Base-by-base conservation (phyloP, 345 rosid genomes). In the Sonneratia caseolaris region DNA sequence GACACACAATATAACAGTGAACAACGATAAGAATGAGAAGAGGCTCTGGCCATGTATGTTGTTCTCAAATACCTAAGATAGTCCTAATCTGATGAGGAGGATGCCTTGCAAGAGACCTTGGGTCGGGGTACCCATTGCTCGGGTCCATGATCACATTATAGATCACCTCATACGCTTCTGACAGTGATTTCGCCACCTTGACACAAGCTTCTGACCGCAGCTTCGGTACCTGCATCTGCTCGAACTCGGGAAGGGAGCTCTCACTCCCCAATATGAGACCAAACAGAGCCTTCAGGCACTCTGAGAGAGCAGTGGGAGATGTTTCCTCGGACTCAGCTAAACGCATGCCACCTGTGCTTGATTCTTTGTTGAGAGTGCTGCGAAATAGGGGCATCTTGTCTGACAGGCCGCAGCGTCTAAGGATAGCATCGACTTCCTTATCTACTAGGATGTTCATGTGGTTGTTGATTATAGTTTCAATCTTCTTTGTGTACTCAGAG, bases 21-120 rank as follows among this genome's bases (percentile, higher is more conserved):
- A 42, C 45, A 42, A 42, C 10, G 45, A 42, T 42, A 5, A 42
- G 10, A 42, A 42, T 42, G 45, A 42, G 45, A 4, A 42, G 45
- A 4, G 7, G 5, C 45, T 9, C 2, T 5, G 45, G 5, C 45
- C 45, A 42, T 42, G 45, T 42, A 42, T 42, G 7, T 9, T 42
- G 45, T 42, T 35, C 38, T 92, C 81, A 92, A 76, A 95, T 86
- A 61, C 99, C 99, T 75, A 95, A 79, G 72, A 95, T 92, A 80
- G 98, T 95, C 81, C 91, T 81, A 64, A 92, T 95, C 71, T 92
- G 99, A 78, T 89, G 92, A 0, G 97, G 99, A 73, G 97, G 98
- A 80, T 95, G 97, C 82, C 97, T 86, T 0, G 89, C 99, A 74
- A 95, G 83, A 27, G 96, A 83, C 74, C 85, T 89, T 4, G 98